Percentiles rank a stretch among this genome's conserved stretches.
Evolutionary conservation across 108 stramenopile genomes (phyloP).

Genomic region (Mayamaea pseudoterrestris): DNA sequence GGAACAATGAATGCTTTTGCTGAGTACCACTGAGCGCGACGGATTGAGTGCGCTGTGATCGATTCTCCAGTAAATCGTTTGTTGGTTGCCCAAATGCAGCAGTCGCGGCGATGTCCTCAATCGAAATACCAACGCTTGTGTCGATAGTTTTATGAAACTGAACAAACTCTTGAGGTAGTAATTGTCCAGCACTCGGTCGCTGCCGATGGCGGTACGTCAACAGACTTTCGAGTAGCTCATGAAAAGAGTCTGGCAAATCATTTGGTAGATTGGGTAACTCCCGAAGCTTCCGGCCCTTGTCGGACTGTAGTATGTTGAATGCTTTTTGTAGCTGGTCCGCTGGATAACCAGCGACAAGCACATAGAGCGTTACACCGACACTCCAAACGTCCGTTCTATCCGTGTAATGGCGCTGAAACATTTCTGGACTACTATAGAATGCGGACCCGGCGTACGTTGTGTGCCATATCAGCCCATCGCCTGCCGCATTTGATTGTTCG

Average conservation of each 20-base stretch:
- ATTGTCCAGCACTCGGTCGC: conserved; percentile 40
- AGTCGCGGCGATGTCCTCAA: conserved; percentile 29
- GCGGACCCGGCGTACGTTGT: conserved; percentile 77
- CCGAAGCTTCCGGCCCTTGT: conserved; percentile 26
- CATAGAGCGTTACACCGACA: conserved; percentile 60
- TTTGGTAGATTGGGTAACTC: conserved; percentile 58
- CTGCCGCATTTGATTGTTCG: conserved; percentile 5
- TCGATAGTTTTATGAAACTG: conserved; percentile 46
- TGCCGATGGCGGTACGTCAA: conserved; percentile 48
- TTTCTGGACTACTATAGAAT: conserved; percentile 75
- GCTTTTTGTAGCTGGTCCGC: conserved; percentile 56
- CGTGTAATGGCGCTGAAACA: conserved; percentile 60
- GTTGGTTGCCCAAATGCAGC: conserved; percentile 9
- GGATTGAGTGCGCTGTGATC: not conserved
- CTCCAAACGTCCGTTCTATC: conserved; percentile 67
- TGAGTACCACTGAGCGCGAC: conserved; percentile 35
- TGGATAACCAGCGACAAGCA: conserved; percentile 73
- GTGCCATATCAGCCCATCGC: no score
- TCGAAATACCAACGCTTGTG: conserved; percentile 14
- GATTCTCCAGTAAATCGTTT: not conserved
- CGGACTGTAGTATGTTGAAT: conserved; percentile 52
- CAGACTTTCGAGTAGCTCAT: conserved; percentile 48
- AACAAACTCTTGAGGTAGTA: conserved; percentile 53
- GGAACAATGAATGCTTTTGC: conserved; percentile 32
- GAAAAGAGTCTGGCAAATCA: conserved; percentile 62